Evolutionary conservation across 495 filamentous ascomycete genomes (phyloP), one percentile per base, ranked within the genome.

Genomic region (Mycothermus thermophilus): DNA sequence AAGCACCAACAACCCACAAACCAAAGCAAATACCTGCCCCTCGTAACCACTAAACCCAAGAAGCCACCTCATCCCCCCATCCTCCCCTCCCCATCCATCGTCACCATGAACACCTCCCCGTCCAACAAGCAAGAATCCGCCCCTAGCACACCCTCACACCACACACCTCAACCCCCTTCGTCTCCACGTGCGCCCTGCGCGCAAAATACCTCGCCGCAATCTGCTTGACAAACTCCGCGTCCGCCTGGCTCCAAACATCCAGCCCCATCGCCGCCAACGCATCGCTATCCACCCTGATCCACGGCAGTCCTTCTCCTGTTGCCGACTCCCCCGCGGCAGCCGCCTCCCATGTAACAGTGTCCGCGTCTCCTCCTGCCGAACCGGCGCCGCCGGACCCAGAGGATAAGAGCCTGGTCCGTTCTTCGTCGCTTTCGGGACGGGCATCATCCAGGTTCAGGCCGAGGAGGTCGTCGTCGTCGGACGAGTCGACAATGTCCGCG

Each of bases 261-360:
- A 94, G 68, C 0, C 86, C 84, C 80, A 93, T 85, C 30, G 73
- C 62, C 31, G 64, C 63, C 47, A 94, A 64, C 41, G 86, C 83
- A 15, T 83, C 78, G 30, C 71, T 72, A 15, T 64, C 72, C 22
- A 88, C 62, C 3, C 59, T 58, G 4, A 85, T 58, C 23, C 63
- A 60, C 0, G 53, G 5, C 14, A 47, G 41, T 61, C 61, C 3
- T 50, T 54, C 8, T 35, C 47, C 16, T 44, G 44, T 19, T 32
- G 19, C n/a, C 41, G 37, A 3, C 8, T 30, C 40, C 17, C 29
- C 33, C 14, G 21, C 25, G 30, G 16, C 20, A n/a, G n/a, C n/a
- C n/a, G n/a, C n/a, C n/a, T n/a, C n/a, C n/a, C n/a, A n/a, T n/a
- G n/a, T n/a, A n/a, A n/a, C n/a, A n/a, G n/a, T n/a, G n/a, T n/a